Evolutionary conservation across 1,284 basidiomycete species (phyloP).

Genomic region (Austroboletus novae-zelandiae): DNA sequence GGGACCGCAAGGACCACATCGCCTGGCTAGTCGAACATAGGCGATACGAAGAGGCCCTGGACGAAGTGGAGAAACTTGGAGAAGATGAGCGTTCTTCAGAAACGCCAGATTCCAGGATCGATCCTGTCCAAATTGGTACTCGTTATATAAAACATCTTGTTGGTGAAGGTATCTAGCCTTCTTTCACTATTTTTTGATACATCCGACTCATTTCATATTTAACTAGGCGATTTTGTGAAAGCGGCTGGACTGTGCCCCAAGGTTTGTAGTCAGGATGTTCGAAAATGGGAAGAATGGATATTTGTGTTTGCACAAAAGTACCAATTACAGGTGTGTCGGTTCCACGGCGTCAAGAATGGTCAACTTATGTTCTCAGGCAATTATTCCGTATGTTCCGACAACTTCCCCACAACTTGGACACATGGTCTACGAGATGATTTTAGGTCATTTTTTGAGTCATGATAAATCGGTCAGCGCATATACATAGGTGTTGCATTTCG

Average conservation of each 20-base stretch:
- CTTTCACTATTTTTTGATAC: background rate
- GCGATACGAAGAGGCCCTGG: slow-evolving; percentile 87
- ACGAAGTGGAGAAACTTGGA: slow-evolving; percentile 69
- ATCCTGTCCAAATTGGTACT: slow-evolving; percentile 76
- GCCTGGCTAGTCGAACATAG: slow-evolving; percentile 88
- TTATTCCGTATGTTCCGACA: slow-evolving; percentile 90
- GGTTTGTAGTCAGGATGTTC: slow-evolving; percentile 78
- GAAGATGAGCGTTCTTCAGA: slow-evolving; percentile 26
- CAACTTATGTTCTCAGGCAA: slow-evolving; percentile 47
- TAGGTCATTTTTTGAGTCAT: slow-evolving; percentile 82
- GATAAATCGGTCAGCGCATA: slow-evolving; percentile 63
- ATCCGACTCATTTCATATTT: background rate
- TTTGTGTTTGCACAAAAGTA: slow-evolving; percentile 86
- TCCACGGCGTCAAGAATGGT: background rate
- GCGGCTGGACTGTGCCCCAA: slow-evolving; percentile 87
- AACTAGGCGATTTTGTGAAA: slow-evolving; percentile 71
- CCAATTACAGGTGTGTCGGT: slow-evolving; percentile 65
- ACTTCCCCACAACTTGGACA: slow-evolving; percentile 77
- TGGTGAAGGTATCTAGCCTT: slow-evolving; percentile 55
- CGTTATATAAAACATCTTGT: slow-evolving; percentile 83
- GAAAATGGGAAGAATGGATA: slow-evolving; percentile 94
- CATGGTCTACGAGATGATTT: slow-evolving; percentile 93
- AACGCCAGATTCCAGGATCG: slow-evolving; percentile 40
- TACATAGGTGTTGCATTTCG: background rate
- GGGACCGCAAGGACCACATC: slow-evolving; percentile 90